A percentile compares a stretch with the other conserved stretches of the same genome.
phyloP scores from a whole-genome alignment of 2,329 filamentous ascomycete genomes.

The Elsinoe fawcettii region DNA sequence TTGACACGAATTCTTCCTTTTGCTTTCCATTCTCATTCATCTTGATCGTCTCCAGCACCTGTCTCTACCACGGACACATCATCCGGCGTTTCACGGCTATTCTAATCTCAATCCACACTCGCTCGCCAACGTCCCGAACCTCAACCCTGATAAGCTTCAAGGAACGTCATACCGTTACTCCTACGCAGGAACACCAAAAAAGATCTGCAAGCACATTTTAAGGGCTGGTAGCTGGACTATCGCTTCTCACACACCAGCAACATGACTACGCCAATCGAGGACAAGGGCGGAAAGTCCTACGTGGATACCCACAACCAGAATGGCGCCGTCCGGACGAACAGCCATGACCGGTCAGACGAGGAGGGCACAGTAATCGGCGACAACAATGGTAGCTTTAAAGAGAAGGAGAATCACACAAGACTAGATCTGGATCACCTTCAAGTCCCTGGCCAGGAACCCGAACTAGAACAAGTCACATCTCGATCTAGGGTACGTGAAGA shows the following conservation, averaged over 20 bases:
- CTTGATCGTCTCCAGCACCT: not conserved
- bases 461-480: constrained; percentile 44
- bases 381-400: constrained; percentile 6
- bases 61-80: not conserved
- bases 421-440: constrained; percentile 10
- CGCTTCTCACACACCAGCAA: not conserved
- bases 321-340: constrained; percentile 15
- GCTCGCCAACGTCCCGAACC: not conserved
- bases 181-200: not conserved
- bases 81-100: not conserved
- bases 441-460: constrained; percentile 26
- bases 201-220: not conserved
- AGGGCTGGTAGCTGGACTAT: constrained; percentile 3
- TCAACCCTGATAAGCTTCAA: not conserved
- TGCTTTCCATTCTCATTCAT: not conserved
- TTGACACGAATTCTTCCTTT: not conserved
- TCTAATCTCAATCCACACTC: not conserved
- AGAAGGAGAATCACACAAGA: constrained; percentile 2
- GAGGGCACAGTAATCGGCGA: constrained; percentile 31
- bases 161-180: not conserved
- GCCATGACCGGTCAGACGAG: constrained; percentile 28
- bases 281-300: constrained; percentile 30
- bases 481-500: constrained; percentile 53
- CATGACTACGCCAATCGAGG: constrained; percentile 31
- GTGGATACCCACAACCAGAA: constrained; percentile 17